These are phyloP conservation scores for Cyberlindnera meyerae DNA, from an alignment of 805 yeast genomes.

Conservation along the genomic window DNA sequence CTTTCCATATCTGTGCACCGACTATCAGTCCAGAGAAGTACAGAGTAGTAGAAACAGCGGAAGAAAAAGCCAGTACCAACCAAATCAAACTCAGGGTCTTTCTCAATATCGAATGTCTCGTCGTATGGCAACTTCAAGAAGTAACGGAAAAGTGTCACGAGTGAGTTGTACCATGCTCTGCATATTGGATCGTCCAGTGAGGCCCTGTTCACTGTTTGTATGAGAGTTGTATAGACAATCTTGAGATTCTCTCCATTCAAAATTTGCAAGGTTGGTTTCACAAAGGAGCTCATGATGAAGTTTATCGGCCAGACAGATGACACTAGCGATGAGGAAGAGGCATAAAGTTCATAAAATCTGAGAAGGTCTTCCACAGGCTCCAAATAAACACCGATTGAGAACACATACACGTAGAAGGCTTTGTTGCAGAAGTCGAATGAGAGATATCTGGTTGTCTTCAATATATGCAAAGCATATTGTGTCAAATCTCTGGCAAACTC, in stretches of 20 bases:
- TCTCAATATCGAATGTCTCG: slow-evolving; percentile 10
- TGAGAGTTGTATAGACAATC: slow-evolving; percentile 9
- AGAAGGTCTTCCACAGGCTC: slow-evolving; percentile 36
- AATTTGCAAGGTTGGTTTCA: slow-evolving; percentile 14
- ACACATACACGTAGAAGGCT: slow-evolving; percentile 39
- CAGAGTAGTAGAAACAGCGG: slow-evolving; percentile 14
- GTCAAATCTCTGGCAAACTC: slow-evolving; percentile 38
- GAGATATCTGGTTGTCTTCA: slow-evolving; percentile 30
- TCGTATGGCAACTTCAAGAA: slow-evolving; percentile 19
- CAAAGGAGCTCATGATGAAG: slow-evolving; percentile 14
- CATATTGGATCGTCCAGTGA: slow-evolving; percentile 12
- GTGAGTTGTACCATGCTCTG: slow-evolving; percentile 15
- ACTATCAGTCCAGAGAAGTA: background rate
- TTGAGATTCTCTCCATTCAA: slow-evolving; percentile 13
- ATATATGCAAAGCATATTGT: slow-evolving; percentile 34
- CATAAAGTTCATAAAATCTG: slow-evolving; percentile 25
- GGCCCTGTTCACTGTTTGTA: slow-evolving; percentile 9
- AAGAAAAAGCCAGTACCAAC: slow-evolving; percentile 8
- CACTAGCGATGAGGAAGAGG: slow-evolving; percentile 18
- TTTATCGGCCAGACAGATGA: slow-evolving; percentile 8
- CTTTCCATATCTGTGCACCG: background rate
- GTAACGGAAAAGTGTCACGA: slow-evolving; percentile 8
- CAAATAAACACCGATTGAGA: slow-evolving; percentile 36
- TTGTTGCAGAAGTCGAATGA: slow-evolving; percentile 33
- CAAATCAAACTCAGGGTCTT: slow-evolving; percentile 4